phyloP scores from a whole-genome alignment of 2,329 filamentous ascomycete species.

The Diplodia intermedia region DNA sequence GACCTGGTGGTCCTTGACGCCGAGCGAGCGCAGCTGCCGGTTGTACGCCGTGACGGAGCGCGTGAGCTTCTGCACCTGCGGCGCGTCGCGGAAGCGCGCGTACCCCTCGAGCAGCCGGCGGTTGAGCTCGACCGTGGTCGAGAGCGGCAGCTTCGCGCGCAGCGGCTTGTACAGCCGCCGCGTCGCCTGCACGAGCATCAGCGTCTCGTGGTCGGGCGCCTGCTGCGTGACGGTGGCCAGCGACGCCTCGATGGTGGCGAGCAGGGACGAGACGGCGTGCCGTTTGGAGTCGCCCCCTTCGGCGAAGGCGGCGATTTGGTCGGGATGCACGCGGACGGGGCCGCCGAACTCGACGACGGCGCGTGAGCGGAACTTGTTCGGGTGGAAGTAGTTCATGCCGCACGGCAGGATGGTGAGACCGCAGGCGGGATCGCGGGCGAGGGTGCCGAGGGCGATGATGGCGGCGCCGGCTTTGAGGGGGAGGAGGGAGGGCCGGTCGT shows the following conservation, averaged over 20 bases:
- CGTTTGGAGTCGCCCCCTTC: constrained; percentile 25
- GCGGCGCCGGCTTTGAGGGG: constrained; percentile 33
- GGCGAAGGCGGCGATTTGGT: constrained; percentile 25
- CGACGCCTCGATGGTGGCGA: constrained; percentile 22
- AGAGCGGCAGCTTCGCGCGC: constrained; percentile 27
- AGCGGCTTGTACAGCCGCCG: constrained; percentile 33
- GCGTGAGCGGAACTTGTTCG: constrained; percentile 32
- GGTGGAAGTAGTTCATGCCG: constrained; percentile 34
- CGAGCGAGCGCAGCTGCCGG: constrained; percentile 31
- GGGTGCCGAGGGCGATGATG: constrained; percentile 31
- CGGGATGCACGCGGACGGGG: constrained; percentile 23
- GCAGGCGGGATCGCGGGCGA: constrained; percentile 21
- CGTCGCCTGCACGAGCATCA: constrained; percentile 34
- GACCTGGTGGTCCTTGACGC: constrained; percentile 34
- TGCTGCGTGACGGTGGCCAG: constrained; percentile 30
- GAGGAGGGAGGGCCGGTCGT: constrained; percentile 31
- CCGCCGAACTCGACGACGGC: constrained; percentile 33
- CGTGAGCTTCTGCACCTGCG: constrained; percentile 24
- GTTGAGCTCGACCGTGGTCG: constrained; percentile 33
- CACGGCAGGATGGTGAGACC: constrained; percentile 27
- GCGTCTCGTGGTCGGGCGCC: constrained; percentile 29
- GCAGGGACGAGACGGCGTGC: constrained; percentile 24
- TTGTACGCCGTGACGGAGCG: constrained; percentile 31
- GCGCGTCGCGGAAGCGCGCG: constrained; percentile 32
- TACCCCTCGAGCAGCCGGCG: constrained; percentile 33